phyloP scores from a whole-genome alignment of 148 eudicot species.

The Hydrangea macrophylla region DNA sequence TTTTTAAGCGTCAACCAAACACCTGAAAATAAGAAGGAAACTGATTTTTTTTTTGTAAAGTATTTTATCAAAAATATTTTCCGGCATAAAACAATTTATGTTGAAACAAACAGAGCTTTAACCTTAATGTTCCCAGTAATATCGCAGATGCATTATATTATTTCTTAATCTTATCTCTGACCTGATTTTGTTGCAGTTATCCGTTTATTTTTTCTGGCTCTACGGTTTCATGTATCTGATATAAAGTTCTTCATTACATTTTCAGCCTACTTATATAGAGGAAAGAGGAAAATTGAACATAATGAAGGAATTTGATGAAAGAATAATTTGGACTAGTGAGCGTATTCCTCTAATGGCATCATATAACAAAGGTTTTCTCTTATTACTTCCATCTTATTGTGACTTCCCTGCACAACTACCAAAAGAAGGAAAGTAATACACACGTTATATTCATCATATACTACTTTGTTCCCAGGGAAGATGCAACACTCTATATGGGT shows the following conservation, averaged over 20 bases:
- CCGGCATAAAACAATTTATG: too few species aligned
- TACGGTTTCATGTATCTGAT: neutral
- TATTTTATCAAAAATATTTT: too few species aligned
- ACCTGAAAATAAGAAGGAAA: too few species aligned
- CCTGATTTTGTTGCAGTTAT: slow-evolving; percentile 5
- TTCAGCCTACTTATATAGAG: slow-evolving; percentile 61
- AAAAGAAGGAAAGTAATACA: neutral
- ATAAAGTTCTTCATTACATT: slow-evolving; percentile 9
- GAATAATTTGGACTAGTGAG: slow-evolving; percentile 93
- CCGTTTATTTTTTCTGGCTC: neutral
- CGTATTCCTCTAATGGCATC: slow-evolving; percentile 83
- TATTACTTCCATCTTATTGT: neutral
- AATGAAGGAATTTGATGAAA: slow-evolving; percentile 86
- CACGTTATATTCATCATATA: neutral
- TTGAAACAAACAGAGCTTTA: too few species aligned
- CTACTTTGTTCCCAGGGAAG: slow-evolving; percentile 48
- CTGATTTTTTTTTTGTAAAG: too few species aligned
- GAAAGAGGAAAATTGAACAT: slow-evolving; percentile 72
- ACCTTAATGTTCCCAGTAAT: too few species aligned
- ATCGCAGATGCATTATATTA: too few species aligned
- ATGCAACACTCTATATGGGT: slow-evolving; percentile 91
- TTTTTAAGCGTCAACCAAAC: too few species aligned
- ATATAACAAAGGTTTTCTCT: slow-evolving; percentile 70
- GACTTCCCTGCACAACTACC: neutral
- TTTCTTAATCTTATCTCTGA: neutral